A percentile compares a stretch with the other conserved stretches of the same genome.
Conservation (phyloP, 2,329 filamentous ascomycete genomes). For the Aureobasidium namibiae region DNA sequence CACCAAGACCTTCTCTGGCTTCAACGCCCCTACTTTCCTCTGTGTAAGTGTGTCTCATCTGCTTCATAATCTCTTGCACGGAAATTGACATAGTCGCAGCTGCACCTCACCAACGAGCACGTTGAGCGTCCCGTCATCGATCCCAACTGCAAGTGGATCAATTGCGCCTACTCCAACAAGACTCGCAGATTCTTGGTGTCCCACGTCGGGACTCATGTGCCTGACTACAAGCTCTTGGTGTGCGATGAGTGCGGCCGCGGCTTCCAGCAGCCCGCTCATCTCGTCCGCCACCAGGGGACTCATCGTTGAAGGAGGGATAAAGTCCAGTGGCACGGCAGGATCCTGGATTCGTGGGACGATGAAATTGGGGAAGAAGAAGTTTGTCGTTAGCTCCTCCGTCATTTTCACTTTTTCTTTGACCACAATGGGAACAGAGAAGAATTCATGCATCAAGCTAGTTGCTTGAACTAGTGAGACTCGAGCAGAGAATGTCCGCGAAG, state of each 20-base stretch:
- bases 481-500: no score
- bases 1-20: not conserved
- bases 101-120: not conserved
- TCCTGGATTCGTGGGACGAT: no score
- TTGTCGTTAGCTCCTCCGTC: no score
- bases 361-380: no score
- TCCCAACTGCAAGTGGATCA: not conserved
- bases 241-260: not conserved
- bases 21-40: not conserved
- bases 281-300: not conserved
- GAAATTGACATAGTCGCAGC: not conserved
- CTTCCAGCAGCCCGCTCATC: not conserved
- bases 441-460: no score
- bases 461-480: no score
- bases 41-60: not conserved
- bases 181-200: not conserved
- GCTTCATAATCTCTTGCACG: not conserved
- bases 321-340: no score
- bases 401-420: no score
- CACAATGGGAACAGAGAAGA: no score
- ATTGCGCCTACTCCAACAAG: not conserved
- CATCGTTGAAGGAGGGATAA: not conserved
- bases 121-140: not conserved
- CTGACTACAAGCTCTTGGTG: not conserved
- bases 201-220: not conserved